Conservation (phyloP, 805 yeast species). For the Ogataea dorogensis region DNA sequence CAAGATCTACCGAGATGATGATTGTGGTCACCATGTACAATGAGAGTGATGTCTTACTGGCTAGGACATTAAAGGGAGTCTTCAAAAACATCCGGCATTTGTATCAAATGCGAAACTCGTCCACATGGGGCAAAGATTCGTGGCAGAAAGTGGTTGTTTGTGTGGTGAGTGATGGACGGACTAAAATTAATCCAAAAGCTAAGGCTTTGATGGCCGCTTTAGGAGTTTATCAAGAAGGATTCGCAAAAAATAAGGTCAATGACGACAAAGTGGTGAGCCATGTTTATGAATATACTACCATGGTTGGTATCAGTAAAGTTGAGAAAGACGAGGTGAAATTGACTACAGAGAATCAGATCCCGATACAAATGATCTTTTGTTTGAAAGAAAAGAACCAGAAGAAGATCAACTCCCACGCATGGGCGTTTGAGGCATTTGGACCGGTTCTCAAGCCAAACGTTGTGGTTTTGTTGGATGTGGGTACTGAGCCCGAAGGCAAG, state of each 20-base stretch:
- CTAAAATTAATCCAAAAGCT: constrained; percentile 75
- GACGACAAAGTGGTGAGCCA: constrained; percentile 81
- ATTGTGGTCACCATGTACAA: constrained; percentile 88
- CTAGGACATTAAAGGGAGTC: constrained; percentile 85
- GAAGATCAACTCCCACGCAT: constrained; percentile 92
- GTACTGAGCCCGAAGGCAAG: constrained; percentile 84
- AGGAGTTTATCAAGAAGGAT: constrained; percentile 94
- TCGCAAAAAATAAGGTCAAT: constrained; percentile 88
- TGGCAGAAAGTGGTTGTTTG: constrained; percentile 94
- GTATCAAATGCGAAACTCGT: constrained; percentile 57
- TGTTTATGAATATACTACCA: constrained; percentile 89
- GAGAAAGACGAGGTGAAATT: constrained; percentile 59
- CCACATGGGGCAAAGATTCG: constrained; percentile 90
- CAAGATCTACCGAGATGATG: constrained; percentile 81
- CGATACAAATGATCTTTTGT: constrained; percentile 87
- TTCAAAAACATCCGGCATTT: constrained; percentile 83
- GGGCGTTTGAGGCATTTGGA: constrained; percentile 94
- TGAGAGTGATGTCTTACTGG: constrained; percentile 79
- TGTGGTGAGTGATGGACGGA: constrained; percentile 89
- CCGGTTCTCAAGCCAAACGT: constrained; percentile 79
- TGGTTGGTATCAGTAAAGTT: constrained; percentile 77
- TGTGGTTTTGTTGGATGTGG: constrained; percentile 86
- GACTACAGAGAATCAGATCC: constrained; percentile 63
- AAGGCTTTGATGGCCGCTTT: constrained; percentile 78
- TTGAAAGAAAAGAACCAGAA: constrained; percentile 84